Conservation (phyloP, 1,284 basidiomycete genomes). For the Microbotryum scabiosae region DNA sequence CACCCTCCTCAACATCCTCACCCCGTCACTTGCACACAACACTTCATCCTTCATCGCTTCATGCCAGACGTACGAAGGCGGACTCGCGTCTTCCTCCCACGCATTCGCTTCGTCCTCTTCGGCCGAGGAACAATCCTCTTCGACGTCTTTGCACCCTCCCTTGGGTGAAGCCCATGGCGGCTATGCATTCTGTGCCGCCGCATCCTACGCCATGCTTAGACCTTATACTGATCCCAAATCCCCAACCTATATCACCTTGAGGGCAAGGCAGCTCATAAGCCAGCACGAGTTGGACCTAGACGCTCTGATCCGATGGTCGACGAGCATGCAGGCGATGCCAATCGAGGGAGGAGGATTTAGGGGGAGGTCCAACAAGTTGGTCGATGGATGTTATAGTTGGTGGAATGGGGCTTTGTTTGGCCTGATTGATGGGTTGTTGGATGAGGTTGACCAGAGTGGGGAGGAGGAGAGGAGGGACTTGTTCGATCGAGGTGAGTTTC, state of each 20-base stretch:
- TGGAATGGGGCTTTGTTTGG: slow-evolving; percentile 91
- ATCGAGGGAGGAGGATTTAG: slow-evolving; percentile 85
- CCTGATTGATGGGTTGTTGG: slow-evolving; percentile 56
- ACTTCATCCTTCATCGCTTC: slow-evolving; percentile 46
- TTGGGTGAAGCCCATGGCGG: slow-evolving; percentile 95
- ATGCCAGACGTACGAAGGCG: slow-evolving; percentile 97
- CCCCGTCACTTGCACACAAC: slow-evolving; percentile 65
- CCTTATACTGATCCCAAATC: slow-evolving; percentile 37
- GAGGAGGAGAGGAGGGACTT: slow-evolving; percentile 31
- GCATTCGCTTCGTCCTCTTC: slow-evolving; percentile 43
- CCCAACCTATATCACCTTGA: slow-evolving; percentile 2
- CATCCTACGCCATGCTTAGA: slow-evolving; percentile 69
- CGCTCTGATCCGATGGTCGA: slow-evolving; percentile 69
- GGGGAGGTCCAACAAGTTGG: slow-evolving; percentile 92
- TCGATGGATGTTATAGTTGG: slow-evolving; percentile 98
- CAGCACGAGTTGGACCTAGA: slow-evolving; percentile 50
- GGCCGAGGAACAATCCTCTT: slow-evolving; percentile 32
- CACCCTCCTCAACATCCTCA: slow-evolving; percentile 67
- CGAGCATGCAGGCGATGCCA: slow-evolving; percentile 73
- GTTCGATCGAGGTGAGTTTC: slow-evolving; percentile 41
- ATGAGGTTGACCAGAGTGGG: slow-evolving; percentile 33
- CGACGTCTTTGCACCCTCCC: slow-evolving; percentile 29
- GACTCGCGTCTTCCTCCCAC: slow-evolving; percentile 77
- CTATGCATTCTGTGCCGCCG: slow-evolving; percentile 87
- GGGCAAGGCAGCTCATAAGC: slow-evolving; percentile 5